phyloP scores from a whole-genome alignment of 176 grass and related monocot genomes.

The Carex myosuroides region DNA sequence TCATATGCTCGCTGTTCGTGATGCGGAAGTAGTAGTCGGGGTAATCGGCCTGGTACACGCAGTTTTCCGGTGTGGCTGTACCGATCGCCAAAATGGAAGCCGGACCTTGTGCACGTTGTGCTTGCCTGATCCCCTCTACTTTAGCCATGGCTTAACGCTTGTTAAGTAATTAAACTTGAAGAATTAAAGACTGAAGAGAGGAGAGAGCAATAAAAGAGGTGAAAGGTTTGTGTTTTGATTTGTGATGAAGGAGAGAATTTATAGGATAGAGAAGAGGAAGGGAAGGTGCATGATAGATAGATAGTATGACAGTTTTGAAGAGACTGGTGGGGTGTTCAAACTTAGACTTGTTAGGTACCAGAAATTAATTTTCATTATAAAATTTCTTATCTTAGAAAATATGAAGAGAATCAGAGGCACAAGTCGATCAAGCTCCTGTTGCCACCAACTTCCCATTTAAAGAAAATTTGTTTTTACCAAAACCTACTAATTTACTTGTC shows the following conservation, averaged over 20 bases:
- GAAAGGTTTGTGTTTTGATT: neutral
- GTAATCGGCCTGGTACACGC: conserved; percentile 18
- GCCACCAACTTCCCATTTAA: neutral
- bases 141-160: conserved; percentile 2
- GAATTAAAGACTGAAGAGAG: neutral
- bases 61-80: conserved; percentile 19
- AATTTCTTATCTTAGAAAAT: neutral
- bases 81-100: conserved; percentile 19
- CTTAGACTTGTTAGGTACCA: neutral
- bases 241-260: conserved; percentile 2
- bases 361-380: neutral
- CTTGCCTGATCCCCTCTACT: conserved; percentile 24
- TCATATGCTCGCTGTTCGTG: conserved; percentile 27
- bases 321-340: neutral
- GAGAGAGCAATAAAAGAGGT: neutral
- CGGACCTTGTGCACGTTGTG: conserved; percentile 19
- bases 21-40: conserved; percentile 28
- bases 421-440: neutral
- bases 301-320: neutral
- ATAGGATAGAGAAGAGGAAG: neutral
- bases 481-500: neutral
- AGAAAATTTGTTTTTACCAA: neutral
- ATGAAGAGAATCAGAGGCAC: neutral
- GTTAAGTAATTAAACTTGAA: neutral
- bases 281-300: neutral